Base-by-base conservation (phyloP, 495 filamentous ascomycete species). In the Daldinia grandis region DNA sequence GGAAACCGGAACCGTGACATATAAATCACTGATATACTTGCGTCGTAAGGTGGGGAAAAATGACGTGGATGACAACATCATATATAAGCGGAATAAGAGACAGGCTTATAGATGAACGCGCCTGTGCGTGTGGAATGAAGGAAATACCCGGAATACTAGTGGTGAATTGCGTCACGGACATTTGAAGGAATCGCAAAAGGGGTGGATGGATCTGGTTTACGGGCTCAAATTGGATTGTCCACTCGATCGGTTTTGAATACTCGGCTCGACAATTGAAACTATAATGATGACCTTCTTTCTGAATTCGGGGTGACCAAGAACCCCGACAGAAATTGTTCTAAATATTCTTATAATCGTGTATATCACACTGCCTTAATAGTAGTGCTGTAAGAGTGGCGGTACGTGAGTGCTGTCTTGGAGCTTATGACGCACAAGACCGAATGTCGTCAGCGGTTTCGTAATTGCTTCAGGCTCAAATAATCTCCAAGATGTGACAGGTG, bases 1-100 rank as follows among this genome's bases (percentile, higher is more conserved):
- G 54, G 35, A 74, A 74, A 35, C 68, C 47, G 1, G 35, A 54
- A 15, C 15, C 19, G 7, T 37, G 3, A 19, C 8, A 31, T 33
- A 35, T 21, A 21, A 21, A 47, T 24, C 21, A 24, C 19, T 24
- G 8, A 2, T 24, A 24, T 24, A 0, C 5, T 47, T 21, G 19
- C 42, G 17, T 47, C 19, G 42, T 35, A 35, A 5, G 42, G 12
- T 47, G 10, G 19, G 17, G 14, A 21, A 47, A 12, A n/a, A 8
- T 35, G 33, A 35, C 33, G 33, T 35, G 33, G 12, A 35, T 35
- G 33, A 21, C 6, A 24, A 24, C 3, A 1, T 12, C 42, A 47
- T 12, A 9, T 24, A 24, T 4, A 14, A 24, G 19, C 7, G 42
- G 10, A 35, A 24, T 7, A 8, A 9, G 42, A 12, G 42, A 19